Evolutionary conservation across 2,329 filamentous ascomycete genomes (phyloP).

Genomic region (Colletotrichum sp.): DNA sequence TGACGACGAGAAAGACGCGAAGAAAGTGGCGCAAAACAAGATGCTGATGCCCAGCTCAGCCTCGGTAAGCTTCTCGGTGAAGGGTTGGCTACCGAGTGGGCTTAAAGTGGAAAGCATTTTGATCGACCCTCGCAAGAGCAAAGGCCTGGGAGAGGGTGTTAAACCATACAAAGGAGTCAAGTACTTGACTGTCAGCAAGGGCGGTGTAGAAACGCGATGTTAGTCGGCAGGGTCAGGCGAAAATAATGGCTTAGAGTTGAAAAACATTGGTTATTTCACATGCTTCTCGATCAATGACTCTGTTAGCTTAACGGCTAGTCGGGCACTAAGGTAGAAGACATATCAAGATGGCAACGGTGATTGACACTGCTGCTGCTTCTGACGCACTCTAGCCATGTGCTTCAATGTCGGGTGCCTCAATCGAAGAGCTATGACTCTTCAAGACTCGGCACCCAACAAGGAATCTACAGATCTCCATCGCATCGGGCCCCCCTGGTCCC

Average conservation of each 20-base stretch:
- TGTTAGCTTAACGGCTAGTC: neutral
- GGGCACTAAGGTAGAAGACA: neutral
- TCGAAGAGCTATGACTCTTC: neutral
- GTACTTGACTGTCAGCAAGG: slow-evolving; percentile 81
- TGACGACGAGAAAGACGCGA: slow-evolving; percentile 54
- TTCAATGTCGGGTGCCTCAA: neutral
- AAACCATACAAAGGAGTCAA: slow-evolving; percentile 99
- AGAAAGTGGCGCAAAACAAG: slow-evolving; percentile 70
- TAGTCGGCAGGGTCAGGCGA: slow-evolving; percentile 28
- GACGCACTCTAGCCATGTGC: neutral
- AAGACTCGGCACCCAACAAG: neutral
- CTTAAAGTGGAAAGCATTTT: slow-evolving; percentile 72
- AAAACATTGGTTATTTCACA: neutral
- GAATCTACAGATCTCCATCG: neutral
- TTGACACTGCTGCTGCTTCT: neutral
- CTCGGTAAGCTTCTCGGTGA: slow-evolving; percentile 73
- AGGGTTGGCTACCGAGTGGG: slow-evolving; percentile 72
- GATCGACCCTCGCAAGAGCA: slow-evolving; percentile 78
- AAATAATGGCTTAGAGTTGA: slow-evolving; percentile 9
- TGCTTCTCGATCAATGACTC: neutral
- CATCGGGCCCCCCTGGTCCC: slow-evolving; percentile 6
- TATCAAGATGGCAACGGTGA: neutral
- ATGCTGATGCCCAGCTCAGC: slow-evolving; percentile 82
- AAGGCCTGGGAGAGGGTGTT: slow-evolving; percentile 83
- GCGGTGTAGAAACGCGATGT: slow-evolving; percentile 69